Conservation (phyloP, 1,284 basidiomycete species). For the Testicularia cyperi region DNA sequence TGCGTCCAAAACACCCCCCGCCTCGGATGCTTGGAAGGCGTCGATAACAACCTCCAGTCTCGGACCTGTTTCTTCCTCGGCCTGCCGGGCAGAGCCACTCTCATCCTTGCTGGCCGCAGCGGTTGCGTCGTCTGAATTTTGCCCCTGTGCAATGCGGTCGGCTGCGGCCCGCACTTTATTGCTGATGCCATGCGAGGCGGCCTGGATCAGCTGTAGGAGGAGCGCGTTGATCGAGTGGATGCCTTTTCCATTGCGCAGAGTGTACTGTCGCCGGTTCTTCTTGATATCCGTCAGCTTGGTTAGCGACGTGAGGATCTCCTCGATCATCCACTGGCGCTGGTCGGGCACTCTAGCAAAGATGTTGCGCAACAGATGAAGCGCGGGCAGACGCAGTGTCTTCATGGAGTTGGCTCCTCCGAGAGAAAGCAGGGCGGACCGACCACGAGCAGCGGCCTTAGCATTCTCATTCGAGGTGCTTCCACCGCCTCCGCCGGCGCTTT, state of each 20-base stretch:
- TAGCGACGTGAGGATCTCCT: constrained; percentile 85
- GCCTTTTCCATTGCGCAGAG: constrained; percentile 65
- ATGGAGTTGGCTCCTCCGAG: constrained; percentile 63
- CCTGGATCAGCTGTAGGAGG: constrained; percentile 91
- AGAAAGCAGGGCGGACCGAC: constrained; percentile 27
- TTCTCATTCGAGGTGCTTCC: constrained; percentile 21
- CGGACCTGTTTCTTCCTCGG: too few relatives aligned
- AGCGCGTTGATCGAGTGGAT: constrained; percentile 90
- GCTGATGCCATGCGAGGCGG: constrained; percentile 63
- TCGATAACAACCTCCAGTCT: constrained; percentile 25
- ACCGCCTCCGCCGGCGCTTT: constrained; percentile 12
- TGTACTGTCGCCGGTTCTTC: constrained; percentile 74
- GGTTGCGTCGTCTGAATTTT: constrained; percentile 1
- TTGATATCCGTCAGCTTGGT: constrained; percentile 86
- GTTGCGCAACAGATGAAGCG: constrained; percentile 74
- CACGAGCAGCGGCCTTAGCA: constrained; percentile 20
- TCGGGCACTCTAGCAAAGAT: constrained; percentile 85
- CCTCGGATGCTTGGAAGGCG: constrained; percentile 17
- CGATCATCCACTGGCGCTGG: constrained; percentile 91
- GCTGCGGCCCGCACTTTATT: constrained; percentile 13
- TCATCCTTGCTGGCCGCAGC: not conserved
- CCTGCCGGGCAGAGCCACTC: too few relatives aligned
- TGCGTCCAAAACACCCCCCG: constrained; percentile 7
- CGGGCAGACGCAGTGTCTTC: constrained; percentile 77
- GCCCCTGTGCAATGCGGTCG: constrained; percentile 19